Base-by-base conservation (phyloP, 164 flowering plant species). In the Hamamelis virginiana region DNA sequence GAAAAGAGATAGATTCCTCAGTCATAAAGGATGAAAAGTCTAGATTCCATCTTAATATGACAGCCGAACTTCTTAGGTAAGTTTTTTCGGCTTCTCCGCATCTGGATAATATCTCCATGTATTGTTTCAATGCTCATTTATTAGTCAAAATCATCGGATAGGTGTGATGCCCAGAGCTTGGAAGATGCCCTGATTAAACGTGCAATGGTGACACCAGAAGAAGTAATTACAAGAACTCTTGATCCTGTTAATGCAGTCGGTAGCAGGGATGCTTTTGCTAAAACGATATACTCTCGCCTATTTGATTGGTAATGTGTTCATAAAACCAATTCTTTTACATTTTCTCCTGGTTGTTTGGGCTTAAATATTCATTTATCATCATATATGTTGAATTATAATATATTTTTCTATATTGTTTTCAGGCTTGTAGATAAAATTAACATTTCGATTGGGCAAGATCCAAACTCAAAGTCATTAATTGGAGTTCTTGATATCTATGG, bases 401-500 rank as follows among this genome's bases (percentile, higher is more conserved):
- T 61, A 18, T 41, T 33, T 56, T 51, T 33, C 57, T 52, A 27
- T 52, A 19, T 11, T 66, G 43, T 65, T 14, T 66, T 6, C 89
- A 95, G 99, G 99, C 80, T 96, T 76, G 99, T 96, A 73, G 91
- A 91, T 18, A 96, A 89, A 74, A 96, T 93, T 47, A 96, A 96
- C 80, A 76, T 22, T 71, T 96, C 99, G 14, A 96, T 96, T 74
- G 98, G 99, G 62, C 99, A 96, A 78, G 99, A 96, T 76, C 95
- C 98, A 58, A 87, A 87, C 81, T 91, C 99, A 43, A 91, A 85
- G 72, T 75, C 88, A 41, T 68, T 96, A 57, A 96, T 96, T 74
- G 99, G 99, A 73, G 99, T 96, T 72, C 98, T 96, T 82, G 99
- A 96, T 85, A 93, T 96, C 59, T 96, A 96, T 76, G 98, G 99